Evolutionary conservation across 1,284 basidiomycete genomes (phyloP), one percentile per base, ranked within the genome.

Genomic region (Cryptococcus hybrid): DNA sequence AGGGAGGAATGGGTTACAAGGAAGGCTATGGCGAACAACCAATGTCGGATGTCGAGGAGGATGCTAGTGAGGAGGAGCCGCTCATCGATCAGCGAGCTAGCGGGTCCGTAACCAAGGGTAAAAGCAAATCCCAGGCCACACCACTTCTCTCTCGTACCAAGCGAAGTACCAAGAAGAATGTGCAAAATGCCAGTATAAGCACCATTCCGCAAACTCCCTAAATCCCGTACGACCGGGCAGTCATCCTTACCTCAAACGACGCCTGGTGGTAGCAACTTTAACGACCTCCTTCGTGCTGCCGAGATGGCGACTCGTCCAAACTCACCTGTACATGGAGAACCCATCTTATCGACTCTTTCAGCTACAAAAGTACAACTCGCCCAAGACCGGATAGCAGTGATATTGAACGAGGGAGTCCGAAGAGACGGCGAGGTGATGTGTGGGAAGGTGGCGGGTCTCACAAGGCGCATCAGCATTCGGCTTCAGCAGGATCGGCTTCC

Each of bases 181-280:
- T 59, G 11, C 60, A 59, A 35, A 30, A 15, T 8, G 36, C 62
- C 42, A 30, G n/a, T 42, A 42, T 44, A 2, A 66, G 72, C 1
- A 61, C 67, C 0, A 69, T 74, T 2, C 74, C 74, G 5, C 54
- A 56, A n/a, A 58, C 58, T 34, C 53, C 66, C 51, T 43, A 42
- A 53, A n/a, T 51, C 51, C 8, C 42, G 52, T 11, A 5, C 48
- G 12, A 4, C 60, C n/a, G 47, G 65, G 2, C 71, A 72, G 0
- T 60, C 64, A 36, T n/a, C 50, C 9, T 34, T 51, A 36, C 50
- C 50, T 15, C 11, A 51, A 34, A 74, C 73, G 0, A 77, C 75
- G 0, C 75, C 75, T 0, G 75, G 75, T 3, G 73, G 73, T 9
- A 62, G 62, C 57, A 75, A 74, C 50, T 74, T 77, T 53, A 69